Evolutionary conservation across 345 rosid species (phyloP).

Genomic region (Clarkia xantiana): DNA sequence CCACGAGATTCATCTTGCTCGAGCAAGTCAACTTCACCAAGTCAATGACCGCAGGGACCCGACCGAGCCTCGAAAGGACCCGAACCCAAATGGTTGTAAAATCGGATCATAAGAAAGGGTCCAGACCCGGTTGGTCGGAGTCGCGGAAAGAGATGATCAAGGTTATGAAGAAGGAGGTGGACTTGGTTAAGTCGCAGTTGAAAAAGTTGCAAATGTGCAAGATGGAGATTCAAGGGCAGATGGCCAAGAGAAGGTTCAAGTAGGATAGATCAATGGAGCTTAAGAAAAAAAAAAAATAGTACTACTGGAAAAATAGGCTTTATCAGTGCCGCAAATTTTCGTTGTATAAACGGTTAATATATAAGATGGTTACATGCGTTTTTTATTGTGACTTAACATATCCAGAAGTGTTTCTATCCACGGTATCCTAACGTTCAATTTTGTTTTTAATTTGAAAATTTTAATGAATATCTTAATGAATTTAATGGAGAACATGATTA

Average conservation of each 20-base stretch:
- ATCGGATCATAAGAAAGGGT: conserved; percentile 7
- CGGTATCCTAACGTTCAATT: too few relatives aligned
- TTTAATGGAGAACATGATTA: too few relatives aligned
- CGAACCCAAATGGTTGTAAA: conserved; percentile 17
- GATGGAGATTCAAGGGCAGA: conserved; percentile 29
- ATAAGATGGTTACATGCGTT: too few relatives aligned
- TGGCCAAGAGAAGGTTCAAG: conserved; percentile 7
- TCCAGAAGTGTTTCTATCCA: too few relatives aligned
- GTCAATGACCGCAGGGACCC: conserved; percentile 15
- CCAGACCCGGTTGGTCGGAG: conserved; percentile 7
- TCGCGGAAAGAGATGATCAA: conserved; percentile 24
- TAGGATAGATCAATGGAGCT: too few relatives aligned
- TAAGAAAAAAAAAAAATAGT: background rate
- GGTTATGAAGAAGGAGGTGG: conserved; percentile 38
- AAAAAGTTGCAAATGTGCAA: conserved; percentile 32
- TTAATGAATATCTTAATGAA: too few relatives aligned
- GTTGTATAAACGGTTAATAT: too few relatives aligned
- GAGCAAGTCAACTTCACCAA: conserved; percentile 32
- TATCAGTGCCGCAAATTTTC: too few relatives aligned
- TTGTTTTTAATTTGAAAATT: too few relatives aligned
- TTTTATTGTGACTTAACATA: too few relatives aligned
- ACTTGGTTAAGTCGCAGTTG: conserved; percentile 34
- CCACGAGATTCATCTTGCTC: conserved; percentile 21
- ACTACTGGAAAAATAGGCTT: too few relatives aligned
- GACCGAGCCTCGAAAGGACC: conserved; percentile 19